phyloP scores from a whole-genome alignment of 75 land plant species.

The Selaginella tamariscina region DNA sequence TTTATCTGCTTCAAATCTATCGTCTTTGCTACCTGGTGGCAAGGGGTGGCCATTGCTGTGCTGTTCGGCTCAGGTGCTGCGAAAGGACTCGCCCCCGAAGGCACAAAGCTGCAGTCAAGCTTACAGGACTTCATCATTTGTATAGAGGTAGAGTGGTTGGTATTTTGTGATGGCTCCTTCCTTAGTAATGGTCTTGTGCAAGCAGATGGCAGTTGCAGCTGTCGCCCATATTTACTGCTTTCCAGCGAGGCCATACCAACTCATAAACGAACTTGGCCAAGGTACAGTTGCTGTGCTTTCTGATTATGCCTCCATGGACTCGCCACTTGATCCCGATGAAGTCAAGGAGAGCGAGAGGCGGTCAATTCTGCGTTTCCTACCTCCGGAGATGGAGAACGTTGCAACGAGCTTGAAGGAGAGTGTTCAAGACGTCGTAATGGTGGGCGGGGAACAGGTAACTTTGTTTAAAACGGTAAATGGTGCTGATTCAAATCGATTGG shows the following conservation, averaged over 20 bases:
- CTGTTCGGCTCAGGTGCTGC: constrained; percentile 37
- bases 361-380: constrained; percentile 26
- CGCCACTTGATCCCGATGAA: constrained; percentile 74
- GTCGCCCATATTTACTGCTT: constrained; percentile 77
- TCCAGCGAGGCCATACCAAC: constrained; percentile 52
- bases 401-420: constrained; percentile 75
- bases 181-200: not conserved
- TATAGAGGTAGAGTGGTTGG: constrained; percentile 49
- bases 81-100: constrained; percentile 38
- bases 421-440: constrained; percentile 69
- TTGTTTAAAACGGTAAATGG: not conserved
- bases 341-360: constrained; percentile 32
- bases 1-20: constrained; percentile 90
- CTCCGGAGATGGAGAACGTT: constrained; percentile 38
- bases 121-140: constrained; percentile 86
- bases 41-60: constrained; percentile 70
- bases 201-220: constrained; percentile 90
- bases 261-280: constrained; percentile 23
- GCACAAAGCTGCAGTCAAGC: constrained; percentile 50
- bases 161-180: constrained; percentile 3
- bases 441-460: constrained; percentile 83
- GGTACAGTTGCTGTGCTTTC: constrained; percentile 52
- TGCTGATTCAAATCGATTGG: too few species aligned
- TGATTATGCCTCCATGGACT: constrained; percentile 77
- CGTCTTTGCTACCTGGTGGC: constrained; percentile 99